Evolutionary conservation across 2,329 filamentous ascomycete species (phyloP), one percentile per base, ranked within the genome.

Genomic region (Talaromyces marneffei): DNA sequence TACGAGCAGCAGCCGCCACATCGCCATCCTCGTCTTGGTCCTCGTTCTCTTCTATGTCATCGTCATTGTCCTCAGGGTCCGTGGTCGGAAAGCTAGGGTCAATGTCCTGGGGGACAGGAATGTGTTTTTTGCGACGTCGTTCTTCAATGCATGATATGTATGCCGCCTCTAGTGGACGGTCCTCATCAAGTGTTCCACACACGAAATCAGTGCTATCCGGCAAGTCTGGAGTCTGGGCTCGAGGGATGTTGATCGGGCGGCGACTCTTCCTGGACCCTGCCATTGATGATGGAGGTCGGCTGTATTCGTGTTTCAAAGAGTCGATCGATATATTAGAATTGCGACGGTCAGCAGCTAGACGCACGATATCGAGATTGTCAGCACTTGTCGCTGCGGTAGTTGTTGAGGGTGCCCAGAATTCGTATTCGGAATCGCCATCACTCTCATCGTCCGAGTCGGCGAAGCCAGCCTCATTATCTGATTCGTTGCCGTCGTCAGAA

Each of bases 131-230:
- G 52, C 87, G 87, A 68, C 92, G 88, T 66, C 90, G 87, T 60
- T 90, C 87, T 69, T 92, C 89, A 62, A 95, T 83, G 68, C 89
- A 91, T 2, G 90, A 90, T 60, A 96, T 83, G 74, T 97, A 99
- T 0, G 91, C 93, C 67, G 92, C 91, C 73, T 99, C 94, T n/a
- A 97, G 78, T 2, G 92, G 91, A 48, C 91, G 87, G 70, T 99
- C 94, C 75, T 99, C 94, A 66, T 99, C 94, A 20, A 99, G 82
- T 1, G 94, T 99, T 62, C 94, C 94, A 70, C 94, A 97, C n/a
- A 99, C 94, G 67, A 99, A 99, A 74, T 99, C 94, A 14, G 94
- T 97, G 75, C 92, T 97, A 74, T 99, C 94, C 1, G 94, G 94
- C 10, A 99, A 81, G 71, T 96, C 91, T 2, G 91, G 90, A 0